A percentile compares a stretch with the other conserved stretches of the same genome.
phyloP scores from a whole-genome alignment of 768 basidiomycete species.

The Tricholoma sp. region DNA sequence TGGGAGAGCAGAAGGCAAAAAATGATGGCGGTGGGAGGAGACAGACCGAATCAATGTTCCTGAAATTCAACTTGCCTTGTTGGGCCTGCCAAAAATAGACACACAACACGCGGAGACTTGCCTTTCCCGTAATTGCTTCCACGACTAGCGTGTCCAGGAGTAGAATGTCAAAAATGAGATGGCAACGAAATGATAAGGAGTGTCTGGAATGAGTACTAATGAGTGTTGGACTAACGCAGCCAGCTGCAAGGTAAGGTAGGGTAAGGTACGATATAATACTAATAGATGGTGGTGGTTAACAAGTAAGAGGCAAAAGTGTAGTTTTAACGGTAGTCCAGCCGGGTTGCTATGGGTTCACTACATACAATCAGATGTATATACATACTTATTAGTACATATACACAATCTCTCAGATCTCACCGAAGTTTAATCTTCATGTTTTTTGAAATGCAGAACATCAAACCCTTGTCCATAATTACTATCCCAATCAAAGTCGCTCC shows the following conservation, averaged over 20 bases:
- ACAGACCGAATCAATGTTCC: slow-evolving; percentile 16
- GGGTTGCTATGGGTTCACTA: slow-evolving; percentile 11
- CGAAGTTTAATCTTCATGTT: neutral
- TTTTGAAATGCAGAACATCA: slow-evolving; percentile 57
- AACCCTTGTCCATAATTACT: slow-evolving; percentile 58
- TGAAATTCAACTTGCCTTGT: slow-evolving; percentile 20
- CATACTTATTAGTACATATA: too few species aligned
- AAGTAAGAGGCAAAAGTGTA: neutral
- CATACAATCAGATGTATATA: neutral
- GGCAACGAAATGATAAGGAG: neutral
- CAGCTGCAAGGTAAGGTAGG: neutral
- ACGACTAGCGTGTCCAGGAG: neutral
- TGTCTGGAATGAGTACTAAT: neutral
- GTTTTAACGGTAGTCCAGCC: neutral
- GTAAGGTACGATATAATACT: neutral
- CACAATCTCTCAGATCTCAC: neutral
- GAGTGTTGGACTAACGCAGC: neutral
- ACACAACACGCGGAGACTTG: slow-evolving; percentile 5
- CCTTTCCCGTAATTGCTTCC: slow-evolving; percentile 8
- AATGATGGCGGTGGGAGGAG: slow-evolving; percentile 16
- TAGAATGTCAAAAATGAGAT: too few species aligned
- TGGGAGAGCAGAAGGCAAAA: slow-evolving; percentile 20
- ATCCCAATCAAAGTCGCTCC: slow-evolving; percentile 68
- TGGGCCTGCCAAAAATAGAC: neutral
- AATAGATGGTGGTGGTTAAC: slow-evolving; percentile 8